Evolutionary conservation across 139 green algal species (phyloP), one percentile per base, ranked within the genome.

Genomic region (Chlorokybus atmophyticus): DNA sequence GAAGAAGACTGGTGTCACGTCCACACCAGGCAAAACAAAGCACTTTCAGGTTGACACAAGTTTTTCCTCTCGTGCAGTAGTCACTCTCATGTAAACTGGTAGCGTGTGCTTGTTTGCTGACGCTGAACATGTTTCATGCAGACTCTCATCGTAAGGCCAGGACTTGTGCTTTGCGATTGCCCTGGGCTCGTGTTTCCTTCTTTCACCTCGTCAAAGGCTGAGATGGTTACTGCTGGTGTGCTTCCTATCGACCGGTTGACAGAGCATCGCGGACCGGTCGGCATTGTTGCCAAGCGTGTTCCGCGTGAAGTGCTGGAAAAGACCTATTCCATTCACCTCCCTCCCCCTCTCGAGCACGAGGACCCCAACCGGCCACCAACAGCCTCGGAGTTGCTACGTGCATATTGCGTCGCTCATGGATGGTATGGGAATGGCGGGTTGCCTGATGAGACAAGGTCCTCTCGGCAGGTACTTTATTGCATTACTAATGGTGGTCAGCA

Each of bases 21-120:
- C 89, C 4, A 98, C 91, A 3, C 90, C 90, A 0, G 90, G 90
- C 61, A 97, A 95, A 67, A 98, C 90, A 25, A 98, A 98, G 75
- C 92, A 98, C 73, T 98, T 98, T 60, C 90, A 96, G 77, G 35
- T 44, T 10, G 35, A 14, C 35, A 44, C 10, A n/a, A n/a, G n/a
- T n/a, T n/a, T n/a, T n/a, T n/a, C n/a, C n/a, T n/a, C n/a, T n/a
- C n/a, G n/a, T n/a, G n/a, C n/a, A n/a, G n/a, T n/a, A n/a, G n/a
- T n/a, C n/a, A n/a, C n/a, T n/a, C n/a, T n/a, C n/a, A n/a, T n/a
- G n/a, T n/a, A n/a, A n/a, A n/a, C n/a, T n/a, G n/a, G n/a, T n/a
- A n/a, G n/a, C n/a, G n/a, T n/a, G n/a, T n/a, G n/a, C n/a, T n/a
- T n/a, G n/a, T n/a, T n/a, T n/a, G n/a, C n/a, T n/a, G n/a, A n/a